A percentile compares a stretch with the other conserved stretches of the same genome.
These are phyloP conservation scores for Fusarium dimerum DNA, from an alignment of 2,329 filamentous ascomycete species.

Conservation along the genomic window DNA sequence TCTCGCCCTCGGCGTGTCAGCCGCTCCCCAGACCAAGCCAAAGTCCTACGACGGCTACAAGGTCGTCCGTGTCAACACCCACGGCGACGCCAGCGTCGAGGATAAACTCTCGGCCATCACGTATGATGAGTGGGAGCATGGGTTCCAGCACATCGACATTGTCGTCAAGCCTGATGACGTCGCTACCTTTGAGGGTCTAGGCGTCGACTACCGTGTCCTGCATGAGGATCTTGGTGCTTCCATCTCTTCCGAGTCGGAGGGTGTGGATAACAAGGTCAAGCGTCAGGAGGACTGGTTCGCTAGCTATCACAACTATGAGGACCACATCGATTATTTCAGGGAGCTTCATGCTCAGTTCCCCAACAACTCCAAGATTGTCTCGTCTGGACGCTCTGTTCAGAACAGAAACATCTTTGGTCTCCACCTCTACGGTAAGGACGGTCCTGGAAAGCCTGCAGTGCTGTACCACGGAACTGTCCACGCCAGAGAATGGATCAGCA, in stretches of 20 bases:
- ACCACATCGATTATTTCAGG: slow-evolving; percentile 48
- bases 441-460: slow-evolving; percentile 49
- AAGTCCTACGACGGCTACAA: slow-evolving; percentile 37
- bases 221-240: slow-evolving; percentile 33
- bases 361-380: slow-evolving; percentile 47
- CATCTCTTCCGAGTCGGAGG: slow-evolving; percentile 30
- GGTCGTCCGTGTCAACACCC: slow-evolving; percentile 46
- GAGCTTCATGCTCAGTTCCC: slow-evolving; percentile 44
- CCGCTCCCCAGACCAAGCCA: slow-evolving; percentile 13
- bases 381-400: slow-evolving; percentile 45
- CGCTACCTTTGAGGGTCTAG: slow-evolving; percentile 30
- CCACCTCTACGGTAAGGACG: slow-evolving; percentile 47
- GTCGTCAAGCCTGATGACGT: slow-evolving; percentile 33
- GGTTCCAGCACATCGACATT: slow-evolving; percentile 32
- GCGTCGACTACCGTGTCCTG: slow-evolving; percentile 32
- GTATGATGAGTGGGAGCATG: slow-evolving; percentile 23
- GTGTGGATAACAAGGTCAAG: slow-evolving; percentile 21
- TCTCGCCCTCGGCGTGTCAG: slow-evolving; percentile 16
- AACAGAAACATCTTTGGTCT: slow-evolving; percentile 59
- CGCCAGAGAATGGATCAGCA: slow-evolving; percentile 56
- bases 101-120: slow-evolving; percentile 31
- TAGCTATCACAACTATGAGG: slow-evolving; percentile 51
- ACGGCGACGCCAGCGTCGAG: slow-evolving; percentile 41
- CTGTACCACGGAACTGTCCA: slow-evolving; percentile 55
- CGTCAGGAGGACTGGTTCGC: slow-evolving; percentile 46